Evolutionary conservation across 805 yeast species (phyloP).

Genomic region (Starmerella vaccinii): DNA sequence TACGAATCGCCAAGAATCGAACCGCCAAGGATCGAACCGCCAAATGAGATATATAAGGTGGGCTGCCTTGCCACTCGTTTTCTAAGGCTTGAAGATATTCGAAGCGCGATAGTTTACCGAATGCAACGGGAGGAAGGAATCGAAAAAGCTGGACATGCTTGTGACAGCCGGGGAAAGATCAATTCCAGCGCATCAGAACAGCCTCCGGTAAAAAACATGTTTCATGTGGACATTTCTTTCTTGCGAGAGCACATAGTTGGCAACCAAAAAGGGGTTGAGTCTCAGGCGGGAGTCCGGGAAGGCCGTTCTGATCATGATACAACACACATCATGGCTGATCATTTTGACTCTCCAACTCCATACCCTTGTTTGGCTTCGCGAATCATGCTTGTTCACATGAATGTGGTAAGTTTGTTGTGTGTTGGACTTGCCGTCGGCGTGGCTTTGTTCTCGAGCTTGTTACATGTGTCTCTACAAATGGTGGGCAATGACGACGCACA

Average conservation of each 20-base stretch:
- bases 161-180: too few relatives aligned
- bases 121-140: neutral
- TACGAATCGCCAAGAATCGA: too few relatives aligned
- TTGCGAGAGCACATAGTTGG: too few relatives aligned
- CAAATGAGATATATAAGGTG: constrained; percentile 3
- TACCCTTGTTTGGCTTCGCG: neutral
- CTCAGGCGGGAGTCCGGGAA: too few relatives aligned
- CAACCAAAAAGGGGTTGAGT: too few relatives aligned
- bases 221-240: neutral
- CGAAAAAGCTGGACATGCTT: too few relatives aligned
- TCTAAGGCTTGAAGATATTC: too few relatives aligned
- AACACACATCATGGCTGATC: neutral
- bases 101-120: too few relatives aligned
- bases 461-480: neutral
- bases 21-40: neutral
- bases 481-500: neutral
- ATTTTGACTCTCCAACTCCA: neutral
- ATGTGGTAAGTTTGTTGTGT: neutral
- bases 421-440: neutral
- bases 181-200: too few relatives aligned
- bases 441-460: neutral
- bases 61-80: constrained; percentile 5
- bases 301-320: neutral
- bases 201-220: neutral
- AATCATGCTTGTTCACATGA: neutral